These are phyloP conservation scores for Pichia scutulata DNA, from an alignment of 805 yeast genomes.

Conservation along the genomic window DNA sequence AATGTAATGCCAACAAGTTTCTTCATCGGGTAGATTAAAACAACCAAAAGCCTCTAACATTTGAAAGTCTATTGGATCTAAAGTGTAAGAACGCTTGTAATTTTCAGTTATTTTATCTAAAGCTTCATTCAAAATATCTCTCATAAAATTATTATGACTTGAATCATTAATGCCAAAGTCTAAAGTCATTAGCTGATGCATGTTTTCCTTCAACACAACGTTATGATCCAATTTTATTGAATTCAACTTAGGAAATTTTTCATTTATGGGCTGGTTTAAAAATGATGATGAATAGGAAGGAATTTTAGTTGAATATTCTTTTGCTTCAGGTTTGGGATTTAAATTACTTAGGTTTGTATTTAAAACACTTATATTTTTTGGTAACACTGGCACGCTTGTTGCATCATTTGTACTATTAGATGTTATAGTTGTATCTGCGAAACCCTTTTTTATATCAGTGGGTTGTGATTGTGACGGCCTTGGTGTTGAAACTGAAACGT, in stretches of 20 bases:
- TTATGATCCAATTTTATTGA: slow-evolving; percentile 18
- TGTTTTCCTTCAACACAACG: slow-evolving; percentile 17
- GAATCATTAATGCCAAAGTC: slow-evolving; percentile 6
- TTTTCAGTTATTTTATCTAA: slow-evolving; percentile 13
- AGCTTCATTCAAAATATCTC: slow-evolving; percentile 15
- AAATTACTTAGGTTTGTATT: slow-evolving; percentile 5
- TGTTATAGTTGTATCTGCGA: neutral
- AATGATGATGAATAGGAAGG: slow-evolving; percentile 3
- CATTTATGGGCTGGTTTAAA: slow-evolving; percentile 20
- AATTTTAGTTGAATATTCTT: slow-evolving; percentile 1
- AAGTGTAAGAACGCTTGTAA: slow-evolving; percentile 17
- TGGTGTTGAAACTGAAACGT: neutral
- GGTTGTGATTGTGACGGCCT: neutral
- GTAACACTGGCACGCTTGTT: neutral
- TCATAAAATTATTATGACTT: slow-evolving; percentile 19
- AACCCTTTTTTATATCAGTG: neutral
- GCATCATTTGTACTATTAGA: neutral
- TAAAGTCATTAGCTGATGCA: slow-evolving; percentile 9
- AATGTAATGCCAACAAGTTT: slow-evolving; percentile 53
- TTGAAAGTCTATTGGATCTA: slow-evolving; percentile 45
- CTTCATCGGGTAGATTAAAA: slow-evolving; percentile 58
- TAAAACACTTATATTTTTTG: neutral
- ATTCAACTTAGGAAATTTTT: slow-evolving; percentile 19
- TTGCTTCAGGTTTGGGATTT: neutral
- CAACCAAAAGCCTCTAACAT: slow-evolving; percentile 61